Base-by-base conservation (phyloP, 1,284 basidiomycete species). In the Erythrobasidium hasegawianum region DNA sequence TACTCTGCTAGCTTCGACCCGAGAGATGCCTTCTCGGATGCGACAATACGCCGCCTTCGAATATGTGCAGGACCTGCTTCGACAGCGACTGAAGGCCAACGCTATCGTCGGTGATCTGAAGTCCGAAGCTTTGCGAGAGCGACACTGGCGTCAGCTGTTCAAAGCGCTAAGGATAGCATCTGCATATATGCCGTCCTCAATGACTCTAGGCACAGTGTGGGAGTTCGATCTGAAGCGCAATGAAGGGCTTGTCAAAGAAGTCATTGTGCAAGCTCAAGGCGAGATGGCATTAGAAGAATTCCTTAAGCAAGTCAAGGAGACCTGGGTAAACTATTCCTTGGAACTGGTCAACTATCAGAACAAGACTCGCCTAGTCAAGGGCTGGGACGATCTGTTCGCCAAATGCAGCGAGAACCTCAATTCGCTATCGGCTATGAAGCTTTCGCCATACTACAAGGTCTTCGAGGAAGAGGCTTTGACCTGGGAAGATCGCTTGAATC, bases 11-110 rank as follows among this genome's bases (percentile, higher is more conserved):
- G 83, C 84, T 26, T 92, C 90, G 38, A 97, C 94, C 18, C 93
- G 94, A 78, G 95, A 97, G 58, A 95, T 99, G 94, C 96, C 96
- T 0, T 96, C 90, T 56, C 84, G 94, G 64, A 98, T 98, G 96
- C 85, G 96, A 68, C 96, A 98, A 77, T 99, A 98, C 76, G 90
- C 93, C 9, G 96, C 96, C 0, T 98, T 97, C 75, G 96, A 98
- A 81, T 95, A 91, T 76, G 92, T 98, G 1, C 95, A 97, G 75
- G 95, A 98, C 57, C 83, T 87, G 18, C 82, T 99, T 65, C 85
- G 88, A 55, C 85, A 86, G 5, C 81, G 95, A 39, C 83, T 97
- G 72, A 97, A 97, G 80, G 87, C 89, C 58, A 97, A 97, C 76
- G 78, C 86, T 1, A 81, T 97, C 70, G 83, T 99, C 33, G 85